Evolutionary conservation across 495 filamentous ascomycete species (phyloP).

Genomic region (Penicillium steckii): DNA sequence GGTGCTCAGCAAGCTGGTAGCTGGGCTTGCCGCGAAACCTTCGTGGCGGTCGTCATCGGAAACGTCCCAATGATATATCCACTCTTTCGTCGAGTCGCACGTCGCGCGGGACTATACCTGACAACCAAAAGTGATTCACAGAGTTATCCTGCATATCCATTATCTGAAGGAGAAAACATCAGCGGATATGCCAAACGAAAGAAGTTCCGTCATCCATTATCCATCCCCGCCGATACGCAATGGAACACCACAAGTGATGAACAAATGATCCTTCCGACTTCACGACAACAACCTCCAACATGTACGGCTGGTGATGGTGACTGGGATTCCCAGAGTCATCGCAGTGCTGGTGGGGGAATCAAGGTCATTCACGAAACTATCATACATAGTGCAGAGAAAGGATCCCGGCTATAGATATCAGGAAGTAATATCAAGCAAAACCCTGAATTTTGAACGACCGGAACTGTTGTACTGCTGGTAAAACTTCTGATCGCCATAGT

Average conservation of each 20-base stretch:
- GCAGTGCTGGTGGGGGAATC: slow-evolving; percentile 24
- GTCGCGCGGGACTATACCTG: slow-evolving; percentile 31
- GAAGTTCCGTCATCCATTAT: slow-evolving; percentile 40
- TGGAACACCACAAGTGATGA: slow-evolving; percentile 42
- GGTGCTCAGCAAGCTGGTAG: slow-evolving; percentile 53
- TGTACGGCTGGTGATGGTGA: slow-evolving; percentile 23
- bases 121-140: slow-evolving; percentile 15
- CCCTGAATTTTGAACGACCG: no score
- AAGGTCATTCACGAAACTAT: slow-evolving; percentile 33
- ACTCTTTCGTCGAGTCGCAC: slow-evolving; percentile 38
- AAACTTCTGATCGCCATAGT: no score
- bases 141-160: slow-evolving; percentile 27
- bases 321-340: slow-evolving; percentile 26
- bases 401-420: slow-evolving; percentile 5
- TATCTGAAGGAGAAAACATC: slow-evolving; percentile 25
- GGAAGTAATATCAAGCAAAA: no score
- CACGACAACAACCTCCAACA: slow-evolving; percentile 26
- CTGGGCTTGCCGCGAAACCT: slow-evolving; percentile 65
- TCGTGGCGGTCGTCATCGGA: slow-evolving; percentile 58
- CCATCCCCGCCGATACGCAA: slow-evolving; percentile 37
- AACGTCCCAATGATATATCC: slow-evolving; percentile 63
- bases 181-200: slow-evolving; percentile 23
- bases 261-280: slow-evolving; percentile 34
- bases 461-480: no score
- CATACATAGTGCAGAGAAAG: slow-evolving; percentile 25